Evolutionary conservation across 2,329 filamentous ascomycete species (phyloP).

Genomic region (Lecanicillium sp.): DNA sequence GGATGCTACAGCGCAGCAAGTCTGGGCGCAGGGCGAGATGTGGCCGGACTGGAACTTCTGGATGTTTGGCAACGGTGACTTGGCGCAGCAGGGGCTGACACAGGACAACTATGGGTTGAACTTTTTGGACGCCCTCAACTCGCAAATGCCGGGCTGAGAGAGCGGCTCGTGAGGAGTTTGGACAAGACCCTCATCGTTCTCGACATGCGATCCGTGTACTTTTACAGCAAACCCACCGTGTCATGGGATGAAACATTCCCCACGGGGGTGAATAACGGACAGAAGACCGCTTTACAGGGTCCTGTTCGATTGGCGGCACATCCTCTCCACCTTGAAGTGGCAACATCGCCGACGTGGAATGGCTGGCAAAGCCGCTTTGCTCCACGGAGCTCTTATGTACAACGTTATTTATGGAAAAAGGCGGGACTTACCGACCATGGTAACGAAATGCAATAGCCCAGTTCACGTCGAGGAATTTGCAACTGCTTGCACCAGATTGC

Average conservation of each 20-base stretch:
- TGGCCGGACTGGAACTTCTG: slow-evolving; percentile 21
- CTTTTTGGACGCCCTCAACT: slow-evolving; percentile 23
- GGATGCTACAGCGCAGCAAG: slow-evolving; percentile 11
- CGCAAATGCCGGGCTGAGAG: slow-evolving; percentile 23
- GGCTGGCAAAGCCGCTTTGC: not conserved
- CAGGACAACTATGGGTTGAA: slow-evolving; percentile 21
- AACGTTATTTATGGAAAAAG: too few relatives aligned
- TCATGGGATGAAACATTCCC: slow-evolving; percentile 1
- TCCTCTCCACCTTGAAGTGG: slow-evolving; percentile 1
- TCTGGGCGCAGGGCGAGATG: slow-evolving; percentile 11
- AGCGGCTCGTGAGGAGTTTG: too few relatives aligned
- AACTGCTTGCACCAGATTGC: too few relatives aligned
- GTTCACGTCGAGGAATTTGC: too few relatives aligned
- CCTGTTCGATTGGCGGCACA: not conserved
- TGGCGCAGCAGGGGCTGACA: slow-evolving; percentile 18
- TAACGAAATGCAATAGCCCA: too few relatives aligned
- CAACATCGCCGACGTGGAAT: not conserved
- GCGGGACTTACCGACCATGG: too few relatives aligned
- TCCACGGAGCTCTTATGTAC: too few relatives aligned
- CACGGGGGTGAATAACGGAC: slow-evolving; percentile 7
- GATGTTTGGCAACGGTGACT: slow-evolving; percentile 21
- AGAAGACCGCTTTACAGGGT: slow-evolving; percentile 1
- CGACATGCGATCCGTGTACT: not conserved
- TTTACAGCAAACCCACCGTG: too few relatives aligned
- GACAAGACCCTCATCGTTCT: not conserved